Evolutionary conservation across 2,329 filamentous ascomycete genomes (phyloP).

Genomic region (Xylaria polymorpha): DNA sequence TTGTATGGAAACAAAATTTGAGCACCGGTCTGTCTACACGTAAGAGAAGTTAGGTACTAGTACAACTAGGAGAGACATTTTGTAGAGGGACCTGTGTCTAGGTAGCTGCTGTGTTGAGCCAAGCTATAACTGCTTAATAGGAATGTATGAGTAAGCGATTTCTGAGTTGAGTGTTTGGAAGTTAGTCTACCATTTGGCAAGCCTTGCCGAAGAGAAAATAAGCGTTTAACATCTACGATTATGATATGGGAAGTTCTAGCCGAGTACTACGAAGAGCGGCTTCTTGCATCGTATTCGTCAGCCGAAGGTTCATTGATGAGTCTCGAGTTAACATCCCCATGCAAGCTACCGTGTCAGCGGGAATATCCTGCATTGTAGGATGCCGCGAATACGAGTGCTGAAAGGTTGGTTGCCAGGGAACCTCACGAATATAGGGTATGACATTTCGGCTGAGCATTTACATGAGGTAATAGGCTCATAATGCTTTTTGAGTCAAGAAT

Average conservation of each 20-base stretch:
- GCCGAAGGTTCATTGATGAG: neutral
- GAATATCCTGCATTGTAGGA: neutral
- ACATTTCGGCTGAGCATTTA: neutral
- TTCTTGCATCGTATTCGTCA: slow-evolving; percentile 2
- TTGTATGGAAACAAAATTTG: neutral
- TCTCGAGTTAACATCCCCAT: neutral
- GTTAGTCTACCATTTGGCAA: neutral
- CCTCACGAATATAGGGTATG: neutral
- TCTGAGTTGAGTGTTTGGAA: neutral
- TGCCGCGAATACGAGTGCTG: slow-evolving; percentile 3
- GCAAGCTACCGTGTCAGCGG: slow-evolving; percentile 5
- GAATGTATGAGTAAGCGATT: neutral
- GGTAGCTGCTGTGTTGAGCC: neutral
- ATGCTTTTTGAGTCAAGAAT: neutral
- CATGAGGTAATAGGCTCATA: slow-evolving; percentile 1
- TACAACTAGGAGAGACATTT: too few relatives aligned
- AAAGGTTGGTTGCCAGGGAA: neutral
- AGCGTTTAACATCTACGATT: neutral
- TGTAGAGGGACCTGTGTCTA: neutral
- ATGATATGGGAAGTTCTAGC: neutral
- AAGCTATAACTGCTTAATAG: neutral
- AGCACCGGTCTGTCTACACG: neutral
- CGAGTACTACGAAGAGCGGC: neutral
- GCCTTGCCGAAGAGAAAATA: neutral
- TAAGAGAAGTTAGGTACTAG: too few relatives aligned